Evolutionary conservation across 2,329 filamentous ascomycete species (phyloP).

Genomic region (Venturia effusa): DNA sequence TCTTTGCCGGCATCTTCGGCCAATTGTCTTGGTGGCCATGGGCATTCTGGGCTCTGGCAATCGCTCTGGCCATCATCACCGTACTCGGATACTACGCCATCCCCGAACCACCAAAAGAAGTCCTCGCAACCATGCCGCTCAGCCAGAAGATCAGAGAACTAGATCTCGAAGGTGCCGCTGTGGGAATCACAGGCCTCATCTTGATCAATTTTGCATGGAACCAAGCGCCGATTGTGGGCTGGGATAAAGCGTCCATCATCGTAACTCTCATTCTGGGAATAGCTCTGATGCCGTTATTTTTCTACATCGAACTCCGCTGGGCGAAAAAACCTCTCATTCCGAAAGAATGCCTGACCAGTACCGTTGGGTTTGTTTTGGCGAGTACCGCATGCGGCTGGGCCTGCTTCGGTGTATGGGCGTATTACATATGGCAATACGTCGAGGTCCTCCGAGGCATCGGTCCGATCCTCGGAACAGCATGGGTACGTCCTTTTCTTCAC

Average conservation of each 20-base stretch:
- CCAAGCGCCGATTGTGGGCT: slow-evolving; percentile 49
- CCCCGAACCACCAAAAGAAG: slow-evolving; percentile 22
- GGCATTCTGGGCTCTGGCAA: slow-evolving; percentile 36
- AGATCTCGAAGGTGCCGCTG: slow-evolving; percentile 34
- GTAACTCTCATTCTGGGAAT: slow-evolving; percentile 47
- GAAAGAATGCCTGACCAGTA: slow-evolving; percentile 37
- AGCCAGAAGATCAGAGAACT: slow-evolving; percentile 23
- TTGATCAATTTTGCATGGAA: slow-evolving; percentile 60
- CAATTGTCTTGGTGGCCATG: slow-evolving; percentile 42
- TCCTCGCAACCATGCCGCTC: slow-evolving; percentile 11
- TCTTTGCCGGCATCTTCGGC: slow-evolving; percentile 31
- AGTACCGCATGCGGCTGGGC: slow-evolving; percentile 37
- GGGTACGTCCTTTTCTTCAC: slow-evolving; percentile 10
- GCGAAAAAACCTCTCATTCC: slow-evolving; percentile 47
- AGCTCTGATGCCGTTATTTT: slow-evolving; percentile 43
- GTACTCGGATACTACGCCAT: slow-evolving; percentile 29
- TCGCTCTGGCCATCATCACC: slow-evolving; percentile 28
- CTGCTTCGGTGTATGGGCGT: slow-evolving; percentile 23
- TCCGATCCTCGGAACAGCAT: slow-evolving; percentile 21
- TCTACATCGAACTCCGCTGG: slow-evolving; percentile 37
- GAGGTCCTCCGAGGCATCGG: slow-evolving; percentile 18
- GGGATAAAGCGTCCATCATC: slow-evolving; percentile 46
- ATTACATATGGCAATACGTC: slow-evolving; percentile 23
- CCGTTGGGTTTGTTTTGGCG: slow-evolving; percentile 45
- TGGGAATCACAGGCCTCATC: slow-evolving; percentile 45